Conservation (phyloP, 192 early-diverging fungal species). For the Pilaira anomala region DNA sequence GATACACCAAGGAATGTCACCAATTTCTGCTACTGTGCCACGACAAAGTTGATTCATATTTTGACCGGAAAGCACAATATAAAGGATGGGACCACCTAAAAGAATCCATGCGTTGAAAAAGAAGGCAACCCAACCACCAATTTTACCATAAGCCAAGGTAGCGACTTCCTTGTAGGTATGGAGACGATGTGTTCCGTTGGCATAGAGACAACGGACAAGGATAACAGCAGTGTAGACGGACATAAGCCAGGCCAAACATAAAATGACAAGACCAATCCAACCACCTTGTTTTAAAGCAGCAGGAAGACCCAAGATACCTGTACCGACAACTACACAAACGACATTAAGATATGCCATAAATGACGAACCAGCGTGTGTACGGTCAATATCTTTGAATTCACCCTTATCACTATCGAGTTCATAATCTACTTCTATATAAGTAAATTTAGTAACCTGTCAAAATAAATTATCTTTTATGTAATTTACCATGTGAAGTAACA, state of each 20-base stretch:
- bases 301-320: slow-evolving; percentile 83
- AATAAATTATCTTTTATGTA: no score
- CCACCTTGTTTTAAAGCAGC: slow-evolving; percentile 71
- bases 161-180: slow-evolving; percentile 67
- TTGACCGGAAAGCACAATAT: slow-evolving; percentile 71
- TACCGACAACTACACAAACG: slow-evolving; percentile 70
- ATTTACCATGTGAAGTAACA: no score
- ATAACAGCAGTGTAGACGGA: slow-evolving; percentile 13
- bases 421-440: no score
- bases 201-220: slow-evolving; percentile 32
- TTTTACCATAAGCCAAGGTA: slow-evolving; percentile 64
- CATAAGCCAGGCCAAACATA: background rate
- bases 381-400: slow-evolving; percentile 1
- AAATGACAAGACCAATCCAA: slow-evolving; percentile 28
- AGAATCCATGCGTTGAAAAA: slow-evolving; percentile 66
- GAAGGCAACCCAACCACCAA: slow-evolving; percentile 61
- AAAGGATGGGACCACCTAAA: slow-evolving; percentile 65
- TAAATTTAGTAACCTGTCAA: no score
- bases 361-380: slow-evolving; percentile 14
- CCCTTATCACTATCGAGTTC: no score
- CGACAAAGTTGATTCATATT: slow-evolving; percentile 63
- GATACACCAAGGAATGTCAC: slow-evolving; percentile 58
- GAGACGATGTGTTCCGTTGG: slow-evolving; percentile 37
- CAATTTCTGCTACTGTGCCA: slow-evolving; percentile 36
- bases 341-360: slow-evolving; percentile 42